phyloP scores from a whole-genome alignment of 2,329 filamentous ascomycete genomes.

The Aspergillus fijiensis region DNA sequence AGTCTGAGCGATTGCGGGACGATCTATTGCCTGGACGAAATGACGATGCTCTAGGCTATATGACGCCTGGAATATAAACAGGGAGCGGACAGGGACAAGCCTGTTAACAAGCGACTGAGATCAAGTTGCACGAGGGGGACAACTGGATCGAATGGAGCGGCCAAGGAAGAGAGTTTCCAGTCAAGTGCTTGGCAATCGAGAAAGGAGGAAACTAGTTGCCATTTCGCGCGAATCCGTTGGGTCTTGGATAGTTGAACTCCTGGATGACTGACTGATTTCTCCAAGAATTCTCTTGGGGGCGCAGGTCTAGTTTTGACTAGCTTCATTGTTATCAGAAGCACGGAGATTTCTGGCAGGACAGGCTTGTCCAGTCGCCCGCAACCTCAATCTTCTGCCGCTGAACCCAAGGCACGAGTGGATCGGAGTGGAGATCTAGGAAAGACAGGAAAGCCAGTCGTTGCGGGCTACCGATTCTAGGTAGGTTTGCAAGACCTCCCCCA shows the following conservation, averaged over 20 bases:
- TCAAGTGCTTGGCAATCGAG: conserved; percentile 9
- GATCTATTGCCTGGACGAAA: background rate
- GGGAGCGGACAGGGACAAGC: background rate
- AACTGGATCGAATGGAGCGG: conserved; percentile 10
- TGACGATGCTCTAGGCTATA: background rate
- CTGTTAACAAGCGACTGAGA: conserved; percentile 6
- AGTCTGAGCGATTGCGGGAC: background rate
- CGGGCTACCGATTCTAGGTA: background rate
- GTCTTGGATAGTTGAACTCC: background rate
- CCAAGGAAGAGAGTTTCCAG: conserved; percentile 1
- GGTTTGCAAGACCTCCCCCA: background rate
- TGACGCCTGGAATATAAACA: background rate
- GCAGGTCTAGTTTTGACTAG: background rate
- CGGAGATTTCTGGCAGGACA: conserved; percentile 6
- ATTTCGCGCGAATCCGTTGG: conserved; percentile 16
- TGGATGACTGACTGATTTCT: background rate
- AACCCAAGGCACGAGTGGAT: conserved; percentile 5
- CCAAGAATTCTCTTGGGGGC: background rate
- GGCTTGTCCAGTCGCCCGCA: conserved; percentile 2
- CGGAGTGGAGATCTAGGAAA: background rate
- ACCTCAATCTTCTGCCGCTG: conserved; percentile 3
- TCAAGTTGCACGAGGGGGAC: conserved; percentile 10
- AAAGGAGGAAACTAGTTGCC: conserved; percentile 13
- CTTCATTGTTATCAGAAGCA: background rate
- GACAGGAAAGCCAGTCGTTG: conserved; percentile 5